Percentiles rank a stretch among this genome's conserved stretches.
Evolutionary conservation across 2,329 filamentous ascomycete species (phyloP).

Genomic region (Domatiomyces catenatus): DNA sequence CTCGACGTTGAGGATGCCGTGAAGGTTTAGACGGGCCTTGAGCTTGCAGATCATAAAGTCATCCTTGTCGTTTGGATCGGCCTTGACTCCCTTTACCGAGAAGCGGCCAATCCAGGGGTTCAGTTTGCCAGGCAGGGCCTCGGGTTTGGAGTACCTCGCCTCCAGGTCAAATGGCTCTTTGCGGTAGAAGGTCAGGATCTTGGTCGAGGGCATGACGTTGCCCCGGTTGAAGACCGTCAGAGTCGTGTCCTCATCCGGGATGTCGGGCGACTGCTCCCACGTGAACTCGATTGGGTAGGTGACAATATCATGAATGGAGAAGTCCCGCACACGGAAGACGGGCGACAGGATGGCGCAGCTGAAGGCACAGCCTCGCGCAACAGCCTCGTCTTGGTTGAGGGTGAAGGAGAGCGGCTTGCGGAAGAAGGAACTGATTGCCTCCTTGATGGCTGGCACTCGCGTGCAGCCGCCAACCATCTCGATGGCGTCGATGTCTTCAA

Average conservation of each 20-base stretch:
- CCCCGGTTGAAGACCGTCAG: constrained; percentile 95
- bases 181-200: constrained; percentile 98
- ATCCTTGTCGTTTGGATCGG: constrained; percentile 57
- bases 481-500: constrained; percentile 81
- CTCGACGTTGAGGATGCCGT: constrained; percentile 92
- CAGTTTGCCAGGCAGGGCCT: constrained; percentile 71
- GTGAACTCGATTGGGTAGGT: constrained; percentile 97
- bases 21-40: constrained; percentile 90
- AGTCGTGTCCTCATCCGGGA: constrained; percentile 94
- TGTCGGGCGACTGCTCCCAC: constrained; percentile 97
- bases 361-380: constrained; percentile 90
- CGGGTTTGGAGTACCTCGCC: constrained; percentile 79
- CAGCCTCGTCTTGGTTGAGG: constrained; percentile 93
- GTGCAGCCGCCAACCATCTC: constrained; percentile 92
- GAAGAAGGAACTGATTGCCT: constrained; percentile 78
- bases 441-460: constrained; percentile 85
- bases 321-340: constrained; percentile 96
- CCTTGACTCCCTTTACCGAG: constrained; percentile 94
- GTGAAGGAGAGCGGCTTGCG: constrained; percentile 88
- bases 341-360: constrained; percentile 94
- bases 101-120: constrained; percentile 95
- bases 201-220: constrained; percentile 92
- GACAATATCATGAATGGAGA: constrained; percentile 92
- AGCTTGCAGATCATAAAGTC: constrained; percentile 99
- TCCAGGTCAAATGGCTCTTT: constrained; percentile 96